Base-by-base conservation (phyloP, 2,329 filamentous ascomycete species). In the Fusarium sterilihyphosum region DNA sequence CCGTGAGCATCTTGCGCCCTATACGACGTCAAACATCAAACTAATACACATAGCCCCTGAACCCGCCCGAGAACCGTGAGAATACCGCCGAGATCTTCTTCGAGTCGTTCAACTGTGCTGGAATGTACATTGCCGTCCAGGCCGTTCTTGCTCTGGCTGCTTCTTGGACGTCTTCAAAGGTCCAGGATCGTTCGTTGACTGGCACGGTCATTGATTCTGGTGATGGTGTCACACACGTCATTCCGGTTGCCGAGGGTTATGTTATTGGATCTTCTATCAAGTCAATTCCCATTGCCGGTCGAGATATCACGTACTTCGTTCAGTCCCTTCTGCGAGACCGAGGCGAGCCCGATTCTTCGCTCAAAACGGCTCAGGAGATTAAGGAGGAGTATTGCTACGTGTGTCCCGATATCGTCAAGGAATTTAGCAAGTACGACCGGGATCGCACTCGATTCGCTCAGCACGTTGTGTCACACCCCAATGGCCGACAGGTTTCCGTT, bases 21-120 rank as follows among this genome's bases (percentile, higher is more conserved):
- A 17, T 35, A 46, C 40, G 61, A 68, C 47, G 29, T 31, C 31
- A 50, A 52, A 37, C 41, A 59, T 22, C 22, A 65, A 65, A 65
- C 78, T 78, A 35, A 74, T 53, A 20, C 20, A 24, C 44, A 64
- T 64, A 98, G 94, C 96, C 96, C 74, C 89, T 99, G 81, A 99
- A 99, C 84, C 96, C 96, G 41, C 96, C 96, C 35, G 96, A 99
- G 86, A 98, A 99, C 85, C 95, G 96, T 81, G 96, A 99, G 85
- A 98, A 98, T 83, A 98, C 96, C 33, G 96, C 96, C 83, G 96
- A 99, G 84, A 99, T 99, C 85, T 98, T 99, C 91, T 99, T 99
- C 86, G 96, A 99, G 83, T 98, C 96, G 8, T 99, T 99, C 89
- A 99, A 99, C 86, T 98, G 96, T 84, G 96, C 96, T 67, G 96